Base-by-base conservation (phyloP, 352 stramenopile species). In the Pythium myriotylum region DNA sequence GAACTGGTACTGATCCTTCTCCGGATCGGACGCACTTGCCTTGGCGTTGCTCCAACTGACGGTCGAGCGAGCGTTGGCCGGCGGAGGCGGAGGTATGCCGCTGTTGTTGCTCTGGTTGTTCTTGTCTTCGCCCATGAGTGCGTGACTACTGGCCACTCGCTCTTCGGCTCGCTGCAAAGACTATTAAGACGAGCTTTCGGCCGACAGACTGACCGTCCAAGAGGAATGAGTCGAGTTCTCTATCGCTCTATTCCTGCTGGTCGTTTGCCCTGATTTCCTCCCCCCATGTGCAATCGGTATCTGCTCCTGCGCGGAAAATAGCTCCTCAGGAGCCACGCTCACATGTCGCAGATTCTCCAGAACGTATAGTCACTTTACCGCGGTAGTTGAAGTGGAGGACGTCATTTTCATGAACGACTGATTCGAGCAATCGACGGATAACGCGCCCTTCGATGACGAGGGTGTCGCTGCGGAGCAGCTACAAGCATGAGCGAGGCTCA, bases 21-120 rank as follows among this genome's bases (percentile, higher is more conserved):
- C 51, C 2, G 62, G 53, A 3, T 29, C 40, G 8, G 20, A 46
- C 16, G 43, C 53, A 12, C 47, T 35, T 10, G 62, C 47, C 54
- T 64, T 63, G 13, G 62, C 54, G 32, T 69, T 60, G 41, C 62
- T 69, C 62, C 62, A 69, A 23, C 50, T 64, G 47, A 69, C 62
- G 10, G 54, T 42, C 16, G 46, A 59, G 37, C 47, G 59, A 9
- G 33, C 37, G 26, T 19, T 59, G 17, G 33, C 23, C 10, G 33
- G 16, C 17, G 27, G 27, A 10, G 53, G 53, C 33, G 57, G 12
- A 19, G 54, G 37, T 8, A 50, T 2, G 7, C 35, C 45, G 6
- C 35, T 26, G 19, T 57, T 54, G 45, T 40, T 52, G 52, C 47
- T 57, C 23, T 55, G 52, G 27, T 62, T 54, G 41, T 27, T 53